phyloP scores from a whole-genome alignment of 2,329 filamentous ascomycete genomes.

The Dactylellina parvicollis region DNA sequence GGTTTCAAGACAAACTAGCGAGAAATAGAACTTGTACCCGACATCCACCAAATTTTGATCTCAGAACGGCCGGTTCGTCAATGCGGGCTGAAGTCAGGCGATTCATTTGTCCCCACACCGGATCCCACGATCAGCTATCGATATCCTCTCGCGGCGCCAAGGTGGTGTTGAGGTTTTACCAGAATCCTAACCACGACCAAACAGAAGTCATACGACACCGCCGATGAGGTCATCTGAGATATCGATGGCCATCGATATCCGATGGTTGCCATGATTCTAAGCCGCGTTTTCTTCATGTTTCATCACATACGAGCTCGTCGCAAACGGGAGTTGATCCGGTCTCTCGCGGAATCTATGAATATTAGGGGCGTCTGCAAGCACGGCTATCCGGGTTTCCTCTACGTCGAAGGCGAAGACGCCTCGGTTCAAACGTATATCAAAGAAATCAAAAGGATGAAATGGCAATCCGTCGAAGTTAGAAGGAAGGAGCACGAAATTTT shows the following conservation, averaged over 20 bases:
- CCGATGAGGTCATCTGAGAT: too few species aligned
- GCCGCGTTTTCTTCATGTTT: conserved; percentile 44
- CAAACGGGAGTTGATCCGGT: conserved; percentile 32
- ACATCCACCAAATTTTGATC: neutral
- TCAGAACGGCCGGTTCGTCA: neutral
- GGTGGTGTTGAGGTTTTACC: conserved; percentile 15
- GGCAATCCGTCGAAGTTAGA: conserved; percentile 49
- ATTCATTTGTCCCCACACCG: neutral
- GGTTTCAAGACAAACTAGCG: conserved; percentile 28
- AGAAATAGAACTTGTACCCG: conserved; percentile 38
- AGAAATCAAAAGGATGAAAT: conserved; percentile 49
- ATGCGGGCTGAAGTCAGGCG: neutral
- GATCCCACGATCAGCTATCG: neutral
- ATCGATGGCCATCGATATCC: neutral
- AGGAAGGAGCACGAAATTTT: conserved; percentile 20
- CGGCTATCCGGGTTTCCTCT: conserved; percentile 46
- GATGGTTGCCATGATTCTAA: conserved; percentile 17
- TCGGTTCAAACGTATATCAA: conserved; percentile 31
- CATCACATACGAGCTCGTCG: conserved; percentile 40
- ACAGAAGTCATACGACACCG: neutral
- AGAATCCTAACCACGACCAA: neutral
- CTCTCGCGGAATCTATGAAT: conserved; percentile 33
- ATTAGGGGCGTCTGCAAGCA: conserved; percentile 48
- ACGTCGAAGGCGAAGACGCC: conserved; percentile 39
- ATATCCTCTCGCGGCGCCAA: neutral